Evolutionary conservation across 2,329 filamentous ascomycete species (phyloP).

Genomic region (Diplodia mutila): DNA sequence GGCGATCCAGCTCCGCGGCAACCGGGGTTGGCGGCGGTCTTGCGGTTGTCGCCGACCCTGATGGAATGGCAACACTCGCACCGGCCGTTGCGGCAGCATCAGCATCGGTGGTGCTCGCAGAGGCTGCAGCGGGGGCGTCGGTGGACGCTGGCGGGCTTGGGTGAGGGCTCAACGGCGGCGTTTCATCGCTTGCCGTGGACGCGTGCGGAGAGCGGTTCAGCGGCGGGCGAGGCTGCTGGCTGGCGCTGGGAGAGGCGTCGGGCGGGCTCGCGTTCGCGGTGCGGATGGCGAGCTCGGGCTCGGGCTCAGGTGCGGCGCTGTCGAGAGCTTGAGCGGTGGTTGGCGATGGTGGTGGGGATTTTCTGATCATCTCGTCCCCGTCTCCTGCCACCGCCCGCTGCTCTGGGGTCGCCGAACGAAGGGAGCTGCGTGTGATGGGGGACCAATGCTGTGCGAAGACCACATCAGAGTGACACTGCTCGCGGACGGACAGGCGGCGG

Average conservation of each 20-base stretch:
- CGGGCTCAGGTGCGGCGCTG: conserved; percentile 26
- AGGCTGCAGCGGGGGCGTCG: not conserved
- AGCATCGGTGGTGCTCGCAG: conserved; percentile 8
- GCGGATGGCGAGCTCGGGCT: conserved; percentile 8
- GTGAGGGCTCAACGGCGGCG: conserved; percentile 15
- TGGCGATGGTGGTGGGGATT: conserved; percentile 23
- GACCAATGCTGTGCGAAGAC: conserved; percentile 26
- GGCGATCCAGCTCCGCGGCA: conserved; percentile 43
- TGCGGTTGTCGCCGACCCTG: conserved; percentile 9
- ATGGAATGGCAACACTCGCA: conserved; percentile 29
- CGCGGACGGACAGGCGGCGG: conserved; percentile 13
- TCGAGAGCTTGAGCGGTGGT: conserved; percentile 29
- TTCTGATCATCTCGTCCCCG: conserved; percentile 27
- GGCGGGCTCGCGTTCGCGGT: not conserved
- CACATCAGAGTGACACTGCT: conserved; percentile 25
- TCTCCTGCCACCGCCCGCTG: conserved; percentile 25
- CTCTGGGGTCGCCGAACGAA: conserved; percentile 24
- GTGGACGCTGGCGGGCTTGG: conserved; percentile 12
- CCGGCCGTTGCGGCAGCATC: conserved; percentile 23
- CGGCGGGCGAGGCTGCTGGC: conserved; percentile 35
- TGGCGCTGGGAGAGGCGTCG: conserved; percentile 27
- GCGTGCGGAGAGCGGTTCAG: conserved; percentile 36
- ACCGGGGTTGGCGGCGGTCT: conserved; percentile 28
- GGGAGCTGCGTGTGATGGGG: conserved; percentile 23
- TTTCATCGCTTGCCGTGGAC: conserved; percentile 25